phyloP scores from a whole-genome alignment of 345 rosid genomes.

The Moringa oleifera region DNA sequence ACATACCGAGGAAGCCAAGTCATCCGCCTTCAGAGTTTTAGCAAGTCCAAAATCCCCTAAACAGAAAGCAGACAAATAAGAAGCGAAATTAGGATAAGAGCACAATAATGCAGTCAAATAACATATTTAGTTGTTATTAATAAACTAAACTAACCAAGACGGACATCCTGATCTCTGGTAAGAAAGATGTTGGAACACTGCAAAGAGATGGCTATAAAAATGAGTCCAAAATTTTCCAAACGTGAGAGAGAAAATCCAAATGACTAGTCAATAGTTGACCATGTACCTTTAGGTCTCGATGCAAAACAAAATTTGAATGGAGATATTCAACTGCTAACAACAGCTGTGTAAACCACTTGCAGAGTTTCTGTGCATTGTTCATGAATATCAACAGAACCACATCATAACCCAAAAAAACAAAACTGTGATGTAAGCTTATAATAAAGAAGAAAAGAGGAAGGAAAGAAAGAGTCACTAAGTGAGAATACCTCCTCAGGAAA shows the following conservation, averaged over 20 bases:
- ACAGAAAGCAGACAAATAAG: slow-evolving; percentile 20
- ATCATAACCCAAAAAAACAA: slow-evolving; percentile 13
- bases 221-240: slow-evolving; percentile 26
- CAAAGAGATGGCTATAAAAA: slow-evolving; percentile 15
- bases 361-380: slow-evolving; percentile 58
- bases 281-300: slow-evolving; percentile 88
- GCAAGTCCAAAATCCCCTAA: slow-evolving; percentile 98
- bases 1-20: slow-evolving; percentile 93
- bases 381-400: background rate
- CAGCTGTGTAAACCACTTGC: slow-evolving; percentile 96
- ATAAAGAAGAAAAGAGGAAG: background rate
- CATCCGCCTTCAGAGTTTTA: slow-evolving; percentile 90
- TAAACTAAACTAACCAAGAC: slow-evolving; percentile 62
- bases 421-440: background rate
- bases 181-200: slow-evolving; percentile 99
- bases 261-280: slow-evolving; percentile 8
- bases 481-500: slow-evolving; percentile 83
- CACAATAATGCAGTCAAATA: background rate
- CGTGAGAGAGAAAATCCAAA: slow-evolving; percentile 11
- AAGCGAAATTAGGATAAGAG: slow-evolving; percentile 2
- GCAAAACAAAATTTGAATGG: slow-evolving; percentile 92
- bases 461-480: background rate
- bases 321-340: slow-evolving; percentile 90
- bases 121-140: slow-evolving; percentile 5
- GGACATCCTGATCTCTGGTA: slow-evolving; percentile 92